These are phyloP conservation scores for Mrakia hoshinonis DNA, from an alignment of 768 basidiomycete species.

Conservation along the genomic window DNA sequence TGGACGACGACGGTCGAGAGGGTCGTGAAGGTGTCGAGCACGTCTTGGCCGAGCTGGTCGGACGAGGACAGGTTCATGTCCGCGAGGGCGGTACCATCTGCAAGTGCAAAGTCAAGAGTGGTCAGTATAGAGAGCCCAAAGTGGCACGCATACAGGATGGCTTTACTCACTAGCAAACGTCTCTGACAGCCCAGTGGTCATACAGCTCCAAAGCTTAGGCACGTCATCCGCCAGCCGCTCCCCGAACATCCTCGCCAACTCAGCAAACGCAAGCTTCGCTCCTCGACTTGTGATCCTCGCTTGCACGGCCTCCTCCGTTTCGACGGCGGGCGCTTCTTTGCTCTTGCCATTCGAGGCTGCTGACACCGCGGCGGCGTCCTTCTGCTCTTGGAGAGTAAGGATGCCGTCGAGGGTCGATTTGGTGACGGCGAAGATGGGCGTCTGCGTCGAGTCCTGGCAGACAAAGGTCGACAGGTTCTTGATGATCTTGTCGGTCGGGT, in stretches of 20 bases:
- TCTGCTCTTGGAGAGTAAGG: slow-evolving; percentile 51
- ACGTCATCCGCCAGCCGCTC: slow-evolving; percentile 60
- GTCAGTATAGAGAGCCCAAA: no score
- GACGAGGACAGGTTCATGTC: background rate
- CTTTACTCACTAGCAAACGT: slow-evolving; percentile 63
- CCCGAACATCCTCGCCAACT: slow-evolving; percentile 70
- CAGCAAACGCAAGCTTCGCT: slow-evolving; percentile 69
- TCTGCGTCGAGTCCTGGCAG: slow-evolving; percentile 80
- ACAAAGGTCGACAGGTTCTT: slow-evolving; percentile 95
- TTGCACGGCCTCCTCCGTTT: slow-evolving; percentile 52
- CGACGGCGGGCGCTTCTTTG: slow-evolving; percentile 21
- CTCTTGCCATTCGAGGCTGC: slow-evolving; percentile 31
- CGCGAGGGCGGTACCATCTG: background rate
- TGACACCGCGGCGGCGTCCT: slow-evolving; percentile 35
- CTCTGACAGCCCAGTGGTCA: slow-evolving; percentile 66
- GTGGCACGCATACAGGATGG: no score
- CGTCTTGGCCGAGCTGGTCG: slow-evolving; percentile 63
- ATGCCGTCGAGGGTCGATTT: slow-evolving; percentile 51
- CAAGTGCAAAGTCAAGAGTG: background rate
- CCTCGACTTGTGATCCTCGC: slow-evolving; percentile 72
- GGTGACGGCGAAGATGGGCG: slow-evolving; percentile 71
- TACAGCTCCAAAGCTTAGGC: slow-evolving; percentile 93
- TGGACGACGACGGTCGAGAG: slow-evolving; percentile 71
- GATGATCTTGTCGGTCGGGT: slow-evolving; percentile 91
- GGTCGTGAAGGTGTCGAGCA: slow-evolving; percentile 86